phyloP scores from a whole-genome alignment of 73 alveolate species.

The Halteria grandinella region DNA sequence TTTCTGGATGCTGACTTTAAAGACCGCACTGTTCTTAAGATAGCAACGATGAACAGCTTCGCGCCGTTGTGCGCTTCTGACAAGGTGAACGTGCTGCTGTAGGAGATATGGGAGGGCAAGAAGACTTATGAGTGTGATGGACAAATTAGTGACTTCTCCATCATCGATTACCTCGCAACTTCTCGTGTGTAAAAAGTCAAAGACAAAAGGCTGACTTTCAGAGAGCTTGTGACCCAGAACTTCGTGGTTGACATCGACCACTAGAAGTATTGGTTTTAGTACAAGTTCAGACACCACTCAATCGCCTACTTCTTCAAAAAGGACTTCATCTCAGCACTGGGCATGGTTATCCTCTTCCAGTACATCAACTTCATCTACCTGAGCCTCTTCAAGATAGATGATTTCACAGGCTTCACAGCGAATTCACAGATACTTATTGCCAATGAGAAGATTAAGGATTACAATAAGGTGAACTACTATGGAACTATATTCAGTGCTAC shows the following conservation, averaged over 20 bases:
- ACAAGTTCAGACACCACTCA: constrained; percentile 50
- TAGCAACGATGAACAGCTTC: constrained; percentile 27
- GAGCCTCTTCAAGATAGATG: constrained; percentile 10
- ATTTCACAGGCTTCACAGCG: constrained; percentile 4
- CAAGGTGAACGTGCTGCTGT: constrained; percentile 57
- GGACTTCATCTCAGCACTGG: constrained; percentile 53
- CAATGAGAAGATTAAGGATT: constrained; percentile 11
- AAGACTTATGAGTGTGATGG: constrained; percentile 71
- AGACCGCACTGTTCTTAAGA: constrained; percentile 49
- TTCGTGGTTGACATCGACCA: constrained; percentile 43
- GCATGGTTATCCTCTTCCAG: constrained; percentile 51
- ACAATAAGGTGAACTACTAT: constrained; percentile 13
- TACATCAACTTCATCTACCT: constrained; percentile 53
- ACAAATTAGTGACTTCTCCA: constrained; percentile 37
- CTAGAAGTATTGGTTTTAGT: constrained; percentile 66
- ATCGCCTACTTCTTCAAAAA: constrained; percentile 48
- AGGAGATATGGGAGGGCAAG: constrained; percentile 68
- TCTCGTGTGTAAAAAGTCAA: constrained; percentile 16
- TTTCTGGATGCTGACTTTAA: constrained; percentile 58
- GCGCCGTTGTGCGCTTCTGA: constrained; percentile 35
- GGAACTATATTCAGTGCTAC: constrained; percentile 44
- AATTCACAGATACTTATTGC: not conserved
- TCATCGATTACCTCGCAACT: constrained; percentile 26
- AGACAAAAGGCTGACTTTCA: constrained; percentile 31
- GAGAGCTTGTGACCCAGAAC: constrained; percentile 35